phyloP scores from a whole-genome alignment of 768 basidiomycete genomes.

The Paxillus ammoniavirescens region DNA sequence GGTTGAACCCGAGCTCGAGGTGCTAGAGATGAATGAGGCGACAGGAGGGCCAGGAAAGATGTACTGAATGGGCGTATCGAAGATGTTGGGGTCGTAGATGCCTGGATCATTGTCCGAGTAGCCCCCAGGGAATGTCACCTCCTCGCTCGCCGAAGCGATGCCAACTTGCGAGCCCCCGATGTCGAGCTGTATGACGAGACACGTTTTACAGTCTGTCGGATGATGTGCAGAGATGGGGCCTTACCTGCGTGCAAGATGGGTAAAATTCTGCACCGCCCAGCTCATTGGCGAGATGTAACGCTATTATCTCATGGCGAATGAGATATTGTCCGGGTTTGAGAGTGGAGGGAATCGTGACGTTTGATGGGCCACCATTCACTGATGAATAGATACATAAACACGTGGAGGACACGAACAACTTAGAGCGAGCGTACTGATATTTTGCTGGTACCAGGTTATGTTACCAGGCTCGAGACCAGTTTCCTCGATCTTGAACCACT shows the following conservation, averaged over 20 bases:
- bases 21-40: conserved; percentile 37
- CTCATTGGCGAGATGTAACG: conserved; percentile 61
- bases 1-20: conserved; percentile 13
- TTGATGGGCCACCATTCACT: conserved; percentile 43
- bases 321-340: conserved; percentile 71
- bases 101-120: conserved; percentile 72
- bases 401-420: not conserved
- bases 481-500: conserved; percentile 76
- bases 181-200: conserved; percentile 36
- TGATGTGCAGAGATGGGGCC: conserved; percentile 3
- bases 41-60: conserved; percentile 56
- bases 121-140: conserved; percentile 69
- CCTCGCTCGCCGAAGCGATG: conserved; percentile 43
- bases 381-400: not conserved
- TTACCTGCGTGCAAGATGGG: conserved; percentile 58
- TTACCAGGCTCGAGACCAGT: conserved; percentile 40
- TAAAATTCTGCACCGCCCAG: conserved; percentile 78
- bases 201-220: not conserved
- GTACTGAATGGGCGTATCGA: conserved; percentile 33
- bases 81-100: conserved; percentile 52
- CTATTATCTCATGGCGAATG: conserved; percentile 78
- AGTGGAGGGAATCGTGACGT: conserved; percentile 45
- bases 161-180: conserved; percentile 56
- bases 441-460: conserved; percentile 50
- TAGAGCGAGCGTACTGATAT: conserved; percentile 44